Base-by-base conservation (phyloP, 139 green algal genomes). In the Spirogloea muscicola region DNA sequence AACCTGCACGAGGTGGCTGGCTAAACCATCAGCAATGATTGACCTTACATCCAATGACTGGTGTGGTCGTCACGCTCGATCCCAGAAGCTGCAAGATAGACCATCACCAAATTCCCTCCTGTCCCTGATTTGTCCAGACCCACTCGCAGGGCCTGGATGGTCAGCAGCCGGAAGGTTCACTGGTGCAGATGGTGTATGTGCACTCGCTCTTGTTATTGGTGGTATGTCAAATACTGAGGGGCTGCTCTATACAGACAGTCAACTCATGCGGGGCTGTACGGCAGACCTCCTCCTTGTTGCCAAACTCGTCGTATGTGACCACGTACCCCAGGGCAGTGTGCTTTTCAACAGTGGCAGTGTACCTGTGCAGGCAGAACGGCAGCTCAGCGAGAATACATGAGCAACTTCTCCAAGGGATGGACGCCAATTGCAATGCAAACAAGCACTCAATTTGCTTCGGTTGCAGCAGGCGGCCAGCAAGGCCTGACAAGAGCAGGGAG, bases 251-350 rank as follows among this genome's bases (percentile, higher is more conserved):
- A 13, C 16, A 18, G 33, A 13, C 16, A 13, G 13, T 13, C 13
- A 65, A 38, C 29, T 13, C 18, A 38, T 16, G 33, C 13, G 18
- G 3, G 46, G 29, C 7, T 67, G 33, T 43, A 10, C 65, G 62
- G 21, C 42, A 37, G 1, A 77, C 72, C 34, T 80, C 72, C 13
- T 80, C 72, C 39, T 63, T 27, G n/a, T 77, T 77, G 9, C 62
- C 66, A 34, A 38, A 80, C 21, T 52, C 59, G 33, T 38, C 39
- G 51, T 68, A 80, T 21, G 27, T 29, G 3, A 79, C 37, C 3
- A 57, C 16, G 42, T 79, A 79, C 13, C 71, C 71, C 3, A 16
- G 31, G 1, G 33, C 31, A 2, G 71, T 79, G 1, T 77, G 33
- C 31, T 29, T 37, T 10, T 79, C 63, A 31, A 79, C 41, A 18